These are phyloP conservation scores for Tylopilus plumbeoviolaceoides DNA, from an alignment of 768 basidiomycete species.

Conservation along the genomic window DNA sequence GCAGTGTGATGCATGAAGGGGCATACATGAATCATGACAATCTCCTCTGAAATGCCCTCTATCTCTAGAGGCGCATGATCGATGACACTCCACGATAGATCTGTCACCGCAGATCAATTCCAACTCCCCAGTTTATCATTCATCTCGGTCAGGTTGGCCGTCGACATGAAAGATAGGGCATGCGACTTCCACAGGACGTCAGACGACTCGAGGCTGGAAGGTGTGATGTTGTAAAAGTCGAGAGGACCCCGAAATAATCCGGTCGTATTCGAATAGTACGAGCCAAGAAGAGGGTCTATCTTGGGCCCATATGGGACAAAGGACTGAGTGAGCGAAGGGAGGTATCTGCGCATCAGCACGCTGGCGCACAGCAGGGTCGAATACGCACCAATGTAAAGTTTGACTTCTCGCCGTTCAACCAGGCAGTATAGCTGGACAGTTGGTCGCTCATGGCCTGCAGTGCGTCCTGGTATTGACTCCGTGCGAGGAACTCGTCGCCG, in stretches of 20 bases:
- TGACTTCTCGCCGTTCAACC: slow-evolving; percentile 63
- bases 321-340: slow-evolving; percentile 45
- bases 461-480: slow-evolving; percentile 65
- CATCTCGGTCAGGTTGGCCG: slow-evolving; percentile 48
- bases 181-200: too few relatives aligned
- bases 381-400: slow-evolving; percentile 61
- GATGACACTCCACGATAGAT: too few relatives aligned
- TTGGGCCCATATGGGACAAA: slow-evolving; percentile 43
- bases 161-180: too few relatives aligned
- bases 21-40: slow-evolving; percentile 65
- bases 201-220: too few relatives aligned
- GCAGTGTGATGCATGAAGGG: slow-evolving; percentile 1
- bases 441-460: slow-evolving; percentile 54
- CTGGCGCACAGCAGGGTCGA: neutral
- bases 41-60: too few relatives aligned
- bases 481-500: slow-evolving; percentile 60
- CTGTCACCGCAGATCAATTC: slow-evolving; percentile 68
- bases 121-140: slow-evolving; percentile 49
- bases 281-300: slow-evolving; percentile 43
- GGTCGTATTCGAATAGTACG: slow-evolving; percentile 74
- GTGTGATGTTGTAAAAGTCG: too few relatives aligned
- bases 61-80: too few relatives aligned
- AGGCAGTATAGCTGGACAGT: slow-evolving; percentile 69
- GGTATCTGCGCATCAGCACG: slow-evolving; percentile 24
- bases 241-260: too few relatives aligned